Evolutionary conservation across 306 rosid species (phyloP), one percentile per base, ranked within the genome.

Genomic region (Dalbergia cultrata): DNA sequence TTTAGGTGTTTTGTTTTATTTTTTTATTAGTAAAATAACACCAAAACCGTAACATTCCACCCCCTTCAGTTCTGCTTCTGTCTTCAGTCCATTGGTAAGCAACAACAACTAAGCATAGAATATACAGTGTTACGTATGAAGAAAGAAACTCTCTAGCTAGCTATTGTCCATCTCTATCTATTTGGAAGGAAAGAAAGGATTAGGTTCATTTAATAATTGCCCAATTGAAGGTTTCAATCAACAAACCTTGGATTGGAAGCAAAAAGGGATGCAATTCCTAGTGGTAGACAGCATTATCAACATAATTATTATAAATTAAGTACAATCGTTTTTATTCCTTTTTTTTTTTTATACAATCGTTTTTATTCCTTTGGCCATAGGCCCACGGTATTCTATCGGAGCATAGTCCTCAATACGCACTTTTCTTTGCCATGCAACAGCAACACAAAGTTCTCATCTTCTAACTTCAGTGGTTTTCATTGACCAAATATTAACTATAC

Each of bases 171-270:
- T 33, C 56, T 66, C 45, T 67, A 35, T 47, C 66, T 13, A 7
- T 10, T 18, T n/a, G 39, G 67, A 45, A 41, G 17, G 43, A 5
- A 31, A 72, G 43, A 5, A 31, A 72, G 79, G 70, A 83, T 77
- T 49, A 17, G 57, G 80, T 67, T 78, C 49, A 53, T 22, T 80
- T 43, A 3, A 22, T 47, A 5, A 17, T 79, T 35, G 13, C n/a
- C 17, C 67, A 76, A 26, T 50, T 50, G 47, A 56, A 54, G 52
- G 22, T 69, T 70, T 56, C 37, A 57, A 49, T 73, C 45, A 37
- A 12, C 19, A 17, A 41, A 59, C 68, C 67, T 73, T 83, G 17
- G 18, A 56, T 37, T 5, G 45, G 54, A 78, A 69, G 83, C 75
- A 83, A 83, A 56, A 67, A 68, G 19, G 21, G 12, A 19, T 67